Evolutionary conservation across 1,139 yeast genomes (phyloP).

Genomic region (Yamadazyma oceani): DNA sequence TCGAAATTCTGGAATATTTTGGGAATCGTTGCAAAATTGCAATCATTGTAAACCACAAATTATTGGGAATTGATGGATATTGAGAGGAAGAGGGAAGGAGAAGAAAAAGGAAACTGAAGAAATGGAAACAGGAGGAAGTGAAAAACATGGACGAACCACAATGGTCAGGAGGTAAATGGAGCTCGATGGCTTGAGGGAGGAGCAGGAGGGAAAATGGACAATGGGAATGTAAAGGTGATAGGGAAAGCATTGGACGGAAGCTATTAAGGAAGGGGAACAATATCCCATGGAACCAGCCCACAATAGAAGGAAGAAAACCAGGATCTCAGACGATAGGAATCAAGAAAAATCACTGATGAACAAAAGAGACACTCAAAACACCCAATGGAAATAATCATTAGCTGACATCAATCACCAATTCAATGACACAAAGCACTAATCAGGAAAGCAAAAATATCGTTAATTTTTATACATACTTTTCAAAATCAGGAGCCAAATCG

Average conservation of each 20-base stretch:
- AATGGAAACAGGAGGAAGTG: neutral
- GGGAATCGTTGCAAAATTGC: no score
- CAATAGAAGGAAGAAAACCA: no score
- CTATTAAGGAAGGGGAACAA: no score
- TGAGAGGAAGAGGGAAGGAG: slow-evolving; percentile 9
- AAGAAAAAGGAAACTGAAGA: slow-evolving; percentile 9
- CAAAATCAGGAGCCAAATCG: slow-evolving; percentile 68
- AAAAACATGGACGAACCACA: no score
- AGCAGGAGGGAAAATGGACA: slow-evolving; percentile 1
- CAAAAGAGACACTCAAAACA: neutral
- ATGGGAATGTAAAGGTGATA: no score
- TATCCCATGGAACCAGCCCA: no score
- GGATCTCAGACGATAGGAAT: slow-evolving; percentile 3
- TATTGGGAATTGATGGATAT: slow-evolving; percentile 6
- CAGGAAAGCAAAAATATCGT: slow-evolving; percentile 1
- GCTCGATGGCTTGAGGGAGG: slow-evolving; percentile 2
- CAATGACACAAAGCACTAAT: no score
- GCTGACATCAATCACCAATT: neutral
- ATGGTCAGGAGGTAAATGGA: neutral
- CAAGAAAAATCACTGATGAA: slow-evolving; percentile 7
- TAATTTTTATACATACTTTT: slow-evolving; percentile 49
- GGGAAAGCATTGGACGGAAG: no score
- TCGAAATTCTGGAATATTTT: slow-evolving; percentile 6
- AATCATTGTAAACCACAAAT: no score
- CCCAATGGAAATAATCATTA: slow-evolving; percentile 1